Percentiles rank a stretch among this genome's conserved stretches.
phyloP scores from a whole-genome alignment of 2,329 filamentous ascomycete genomes.

The Hymenoscyphus fraxineus region DNA sequence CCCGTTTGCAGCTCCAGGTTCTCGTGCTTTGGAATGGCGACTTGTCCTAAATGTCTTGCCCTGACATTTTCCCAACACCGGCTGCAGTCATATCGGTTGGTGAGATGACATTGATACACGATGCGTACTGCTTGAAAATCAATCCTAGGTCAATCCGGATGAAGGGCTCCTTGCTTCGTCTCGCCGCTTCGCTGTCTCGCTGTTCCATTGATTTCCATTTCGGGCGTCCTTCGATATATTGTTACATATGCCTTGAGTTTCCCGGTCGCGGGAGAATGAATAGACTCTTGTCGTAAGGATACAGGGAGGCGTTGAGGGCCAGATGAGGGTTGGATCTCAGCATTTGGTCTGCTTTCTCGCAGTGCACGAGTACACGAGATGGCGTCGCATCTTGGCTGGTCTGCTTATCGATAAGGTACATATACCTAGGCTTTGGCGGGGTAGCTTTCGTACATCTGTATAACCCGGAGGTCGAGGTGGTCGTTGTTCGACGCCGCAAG shows the following conservation, averaged over 20 bases:
- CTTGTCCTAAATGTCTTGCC: background rate
- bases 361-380: too few relatives aligned
- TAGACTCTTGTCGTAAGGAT: background rate
- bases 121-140: background rate
- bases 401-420: constrained; percentile 10
- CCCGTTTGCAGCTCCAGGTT: background rate
- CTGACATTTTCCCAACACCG: background rate
- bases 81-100: background rate
- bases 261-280: background rate
- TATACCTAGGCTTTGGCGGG: constrained; percentile 3
- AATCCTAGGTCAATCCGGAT: background rate
- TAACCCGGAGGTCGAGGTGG: background rate
- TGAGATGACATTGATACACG: background rate
- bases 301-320: background rate
- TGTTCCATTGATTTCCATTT: background rate
- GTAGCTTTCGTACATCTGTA: background rate
- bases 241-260: background rate
- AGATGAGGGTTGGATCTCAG: too few relatives aligned
- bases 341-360: too few relatives aligned
- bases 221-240: background rate
- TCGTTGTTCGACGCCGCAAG: background rate
- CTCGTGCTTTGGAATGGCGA: background rate
- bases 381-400: too few relatives aligned
- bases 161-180: background rate
- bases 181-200: background rate